A percentile compares a stretch with the other conserved stretches of the same genome.
phyloP scores from a whole-genome alignment of 257 asterid species.

The Prunella vulgaris region DNA sequence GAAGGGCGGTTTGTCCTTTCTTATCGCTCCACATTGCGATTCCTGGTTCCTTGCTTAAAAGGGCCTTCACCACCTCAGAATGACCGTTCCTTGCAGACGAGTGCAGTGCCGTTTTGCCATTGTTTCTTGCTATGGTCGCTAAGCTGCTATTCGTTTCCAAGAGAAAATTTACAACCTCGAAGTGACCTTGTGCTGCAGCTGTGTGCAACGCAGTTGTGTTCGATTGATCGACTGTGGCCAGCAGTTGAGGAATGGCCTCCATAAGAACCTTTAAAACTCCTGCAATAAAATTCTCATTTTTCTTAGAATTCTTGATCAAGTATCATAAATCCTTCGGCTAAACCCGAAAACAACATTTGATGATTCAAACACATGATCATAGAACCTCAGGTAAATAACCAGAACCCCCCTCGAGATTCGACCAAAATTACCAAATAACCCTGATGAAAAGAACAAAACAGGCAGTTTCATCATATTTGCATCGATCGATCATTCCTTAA shows the following conservation, averaged over 20 bases:
- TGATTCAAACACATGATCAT: neutral
- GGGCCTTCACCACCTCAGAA: conserved; percentile 54
- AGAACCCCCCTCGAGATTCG: neutral
- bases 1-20: conserved; percentile 86
- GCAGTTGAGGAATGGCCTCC: conserved; percentile 60
- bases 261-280: conserved; percentile 51
- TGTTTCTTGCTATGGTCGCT: conserved; percentile 64
- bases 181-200: conserved; percentile 73
- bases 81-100: conserved; percentile 74
- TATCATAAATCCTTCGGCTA: neutral
- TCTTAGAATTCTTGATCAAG: neutral
- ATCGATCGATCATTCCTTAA: neutral
- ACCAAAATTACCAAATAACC: neutral
- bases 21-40: conserved; percentile 56
- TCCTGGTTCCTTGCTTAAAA: conserved; percentile 53
- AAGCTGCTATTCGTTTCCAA: conserved; percentile 54
- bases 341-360: neutral
- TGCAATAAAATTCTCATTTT: conserved; percentile 25
- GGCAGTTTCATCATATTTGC: neutral
- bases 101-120: conserved; percentile 70
- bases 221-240: conserved; percentile 65
- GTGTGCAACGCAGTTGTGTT: conserved; percentile 66
- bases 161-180: conserved; percentile 52
- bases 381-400: neutral
- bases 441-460: neutral